Evolutionary conservation across 2,329 filamentous ascomycete genomes (phyloP).

Genomic region (Microcyclospora pomicola): DNA sequence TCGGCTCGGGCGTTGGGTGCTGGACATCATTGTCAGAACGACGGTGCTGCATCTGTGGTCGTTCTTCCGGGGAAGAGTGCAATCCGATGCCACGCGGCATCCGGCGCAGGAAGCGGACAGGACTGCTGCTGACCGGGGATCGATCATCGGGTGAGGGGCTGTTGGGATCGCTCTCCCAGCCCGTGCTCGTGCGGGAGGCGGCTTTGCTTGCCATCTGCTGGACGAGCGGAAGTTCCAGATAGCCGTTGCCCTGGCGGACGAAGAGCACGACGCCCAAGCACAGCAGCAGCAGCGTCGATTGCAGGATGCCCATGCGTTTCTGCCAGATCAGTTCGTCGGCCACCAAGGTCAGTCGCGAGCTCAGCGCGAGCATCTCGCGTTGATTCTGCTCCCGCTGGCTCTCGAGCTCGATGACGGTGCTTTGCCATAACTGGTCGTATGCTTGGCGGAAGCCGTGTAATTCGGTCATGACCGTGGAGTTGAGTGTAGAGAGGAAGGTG

Average conservation of each 20-base stretch:
- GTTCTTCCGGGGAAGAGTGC: too few relatives aligned
- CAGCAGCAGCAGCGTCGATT: constrained; percentile 72
- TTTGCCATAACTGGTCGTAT: constrained; percentile 95
- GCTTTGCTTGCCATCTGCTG: constrained; percentile 29
- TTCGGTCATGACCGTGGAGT: constrained; percentile 72
- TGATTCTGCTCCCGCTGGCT: constrained; percentile 74
- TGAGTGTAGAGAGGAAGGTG: constrained; percentile 70
- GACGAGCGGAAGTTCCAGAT: constrained; percentile 30
- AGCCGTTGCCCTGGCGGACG: constrained; percentile 22
- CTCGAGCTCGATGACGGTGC: constrained; percentile 81
- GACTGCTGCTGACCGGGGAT: constrained; percentile 12
- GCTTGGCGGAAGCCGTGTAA: constrained; percentile 64
- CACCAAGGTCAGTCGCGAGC: constrained; percentile 65
- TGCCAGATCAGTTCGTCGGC: constrained; percentile 79
- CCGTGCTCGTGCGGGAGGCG: constrained; percentile 17
- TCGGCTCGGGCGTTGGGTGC: too few relatives aligned
- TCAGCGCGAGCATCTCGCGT: constrained; percentile 70
- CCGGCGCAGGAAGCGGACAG: too few relatives aligned
- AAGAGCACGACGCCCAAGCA: constrained; percentile 84
- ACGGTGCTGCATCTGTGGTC: too few relatives aligned
- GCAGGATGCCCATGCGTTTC: constrained; percentile 87
- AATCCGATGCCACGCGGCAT: too few relatives aligned
- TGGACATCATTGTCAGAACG: too few relatives aligned
- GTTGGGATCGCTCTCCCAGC: constrained; percentile 23
- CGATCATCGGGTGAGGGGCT: constrained; percentile 22